These are phyloP conservation scores for Aphanomyces stellatus DNA, from an alignment of 352 stramenopile species.

Conservation along the genomic window DNA sequence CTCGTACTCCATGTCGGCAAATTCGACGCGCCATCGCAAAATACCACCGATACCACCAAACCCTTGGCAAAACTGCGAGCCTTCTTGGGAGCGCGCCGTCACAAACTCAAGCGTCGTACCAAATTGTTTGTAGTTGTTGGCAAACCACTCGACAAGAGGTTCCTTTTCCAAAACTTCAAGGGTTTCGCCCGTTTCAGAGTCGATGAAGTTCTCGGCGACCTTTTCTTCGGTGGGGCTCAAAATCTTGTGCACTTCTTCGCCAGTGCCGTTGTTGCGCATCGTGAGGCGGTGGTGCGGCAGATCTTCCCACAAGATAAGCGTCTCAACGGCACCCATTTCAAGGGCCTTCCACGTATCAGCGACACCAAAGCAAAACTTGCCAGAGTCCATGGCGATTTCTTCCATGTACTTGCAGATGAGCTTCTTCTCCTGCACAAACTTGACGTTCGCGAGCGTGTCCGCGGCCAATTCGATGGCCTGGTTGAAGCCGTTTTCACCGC, in stretches of 20 bases:
- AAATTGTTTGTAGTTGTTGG: constrained; percentile 99
- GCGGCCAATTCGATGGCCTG: constrained; percentile 98
- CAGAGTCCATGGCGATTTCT: constrained; percentile 97
- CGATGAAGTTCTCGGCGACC: constrained; percentile 94
- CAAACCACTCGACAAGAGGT: constrained; percentile 98
- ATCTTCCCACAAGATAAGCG: constrained; percentile 99
- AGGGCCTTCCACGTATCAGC: constrained; percentile 97
- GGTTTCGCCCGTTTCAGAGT: constrained; percentile 92
- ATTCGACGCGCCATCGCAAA: constrained; percentile 98
- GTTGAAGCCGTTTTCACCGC: constrained; percentile 99
- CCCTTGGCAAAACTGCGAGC: constrained; percentile 98
- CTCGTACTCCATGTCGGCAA: constrained; percentile 95
- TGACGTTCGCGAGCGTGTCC: constrained; percentile 97
- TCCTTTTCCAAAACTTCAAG: constrained; percentile 96
- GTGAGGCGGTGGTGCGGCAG: constrained; percentile 92
- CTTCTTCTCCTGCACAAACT: constrained; percentile 99
- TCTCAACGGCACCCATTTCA: constrained; percentile 98
- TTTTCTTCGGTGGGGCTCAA: constrained; percentile 82
- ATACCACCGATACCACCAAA: constrained; percentile 99
- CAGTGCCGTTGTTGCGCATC: constrained; percentile 91
- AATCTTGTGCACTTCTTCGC: constrained; percentile 75
- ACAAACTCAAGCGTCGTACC: constrained; percentile 98
- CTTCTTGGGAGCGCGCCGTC: not conserved
- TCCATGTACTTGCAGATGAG: constrained; percentile 99
- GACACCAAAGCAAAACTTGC: constrained; percentile 99